phyloP scores from a whole-genome alignment of 2,329 filamentous ascomycete species.

The Scedosporium boydii region DNA sequence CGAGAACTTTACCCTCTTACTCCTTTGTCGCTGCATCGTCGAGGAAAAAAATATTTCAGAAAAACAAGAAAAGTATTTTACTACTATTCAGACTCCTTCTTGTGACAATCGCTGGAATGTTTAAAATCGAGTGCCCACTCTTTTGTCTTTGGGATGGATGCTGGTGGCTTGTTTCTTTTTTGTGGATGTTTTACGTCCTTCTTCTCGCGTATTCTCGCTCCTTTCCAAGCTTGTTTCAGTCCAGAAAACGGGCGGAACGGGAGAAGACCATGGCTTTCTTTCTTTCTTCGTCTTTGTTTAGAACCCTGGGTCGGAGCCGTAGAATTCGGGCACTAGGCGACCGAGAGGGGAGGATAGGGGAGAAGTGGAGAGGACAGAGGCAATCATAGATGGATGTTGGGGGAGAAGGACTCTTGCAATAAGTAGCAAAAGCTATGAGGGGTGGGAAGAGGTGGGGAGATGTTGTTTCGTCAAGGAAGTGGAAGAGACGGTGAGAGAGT shows the following conservation, averaged over 20 bases:
- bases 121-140: background rate
- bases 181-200: background rate
- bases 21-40: constrained; percentile 3
- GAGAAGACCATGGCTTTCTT: constrained; percentile 1
- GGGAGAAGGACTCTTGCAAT: background rate
- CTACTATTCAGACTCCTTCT: background rate
- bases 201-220: background rate
- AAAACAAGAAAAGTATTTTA: background rate
- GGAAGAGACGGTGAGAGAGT: too few relatives aligned
- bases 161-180: background rate
- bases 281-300: background rate
- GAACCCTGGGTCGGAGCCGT: constrained; percentile 1
- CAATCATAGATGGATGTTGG: constrained; percentile 4
- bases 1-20: constrained; percentile 3
- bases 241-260: background rate
- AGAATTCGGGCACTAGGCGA: constrained; percentile 2
- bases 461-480: background rate
- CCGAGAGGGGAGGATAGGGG: background rate
- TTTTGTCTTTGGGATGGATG: background rate
- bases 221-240: background rate
- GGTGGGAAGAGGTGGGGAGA: background rate
- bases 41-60: background rate
- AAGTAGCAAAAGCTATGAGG: background rate
- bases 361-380: background rate
- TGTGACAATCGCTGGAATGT: background rate